A percentile compares a stretch with the other conserved stretches of the same genome.
These are phyloP conservation scores for Ormosia emarginata DNA, from an alignment of 306 rosid species.

Conservation along the genomic window DNA sequence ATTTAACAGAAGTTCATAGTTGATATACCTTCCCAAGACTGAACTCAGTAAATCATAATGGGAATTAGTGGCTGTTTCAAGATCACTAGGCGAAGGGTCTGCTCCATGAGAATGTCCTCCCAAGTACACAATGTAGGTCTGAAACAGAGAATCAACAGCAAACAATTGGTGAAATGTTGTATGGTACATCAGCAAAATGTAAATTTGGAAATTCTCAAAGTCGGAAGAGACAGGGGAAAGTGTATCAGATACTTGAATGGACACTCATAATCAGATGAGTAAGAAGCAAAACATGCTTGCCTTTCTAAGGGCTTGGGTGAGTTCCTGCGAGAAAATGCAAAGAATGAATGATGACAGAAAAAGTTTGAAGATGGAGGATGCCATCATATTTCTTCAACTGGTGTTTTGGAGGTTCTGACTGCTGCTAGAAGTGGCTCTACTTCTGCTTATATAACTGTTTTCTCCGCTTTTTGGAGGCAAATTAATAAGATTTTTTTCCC, in stretches of 20 bases:
- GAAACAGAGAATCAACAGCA: background rate
- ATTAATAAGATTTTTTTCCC: no score
- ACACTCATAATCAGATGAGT: no score
- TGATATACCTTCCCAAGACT: constrained; percentile 34
- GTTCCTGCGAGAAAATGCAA: background rate
- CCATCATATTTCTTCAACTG: background rate
- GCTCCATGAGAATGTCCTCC: constrained; percentile 44
- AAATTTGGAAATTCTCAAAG: background rate
- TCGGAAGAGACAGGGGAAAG: background rate
- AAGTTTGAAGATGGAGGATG: background rate
- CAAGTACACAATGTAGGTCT: constrained; percentile 41
- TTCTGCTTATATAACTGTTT: no score
- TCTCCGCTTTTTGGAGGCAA: no score
- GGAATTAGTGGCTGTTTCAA: constrained; percentile 28
- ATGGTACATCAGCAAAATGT: background rate
- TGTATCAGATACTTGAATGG: background rate
- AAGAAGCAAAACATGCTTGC: background rate
- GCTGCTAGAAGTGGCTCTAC: no score
- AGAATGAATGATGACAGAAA: background rate
- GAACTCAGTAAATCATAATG: constrained; percentile 36
- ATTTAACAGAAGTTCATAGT: background rate
- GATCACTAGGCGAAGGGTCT: constrained; percentile 25
- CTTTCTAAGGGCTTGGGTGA: background rate
- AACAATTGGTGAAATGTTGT: background rate
- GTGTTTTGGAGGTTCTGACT: no score